These are phyloP conservation scores for Penicillium argentinense DNA, from an alignment of 495 filamentous ascomycete genomes.

Conservation along the genomic window DNA sequence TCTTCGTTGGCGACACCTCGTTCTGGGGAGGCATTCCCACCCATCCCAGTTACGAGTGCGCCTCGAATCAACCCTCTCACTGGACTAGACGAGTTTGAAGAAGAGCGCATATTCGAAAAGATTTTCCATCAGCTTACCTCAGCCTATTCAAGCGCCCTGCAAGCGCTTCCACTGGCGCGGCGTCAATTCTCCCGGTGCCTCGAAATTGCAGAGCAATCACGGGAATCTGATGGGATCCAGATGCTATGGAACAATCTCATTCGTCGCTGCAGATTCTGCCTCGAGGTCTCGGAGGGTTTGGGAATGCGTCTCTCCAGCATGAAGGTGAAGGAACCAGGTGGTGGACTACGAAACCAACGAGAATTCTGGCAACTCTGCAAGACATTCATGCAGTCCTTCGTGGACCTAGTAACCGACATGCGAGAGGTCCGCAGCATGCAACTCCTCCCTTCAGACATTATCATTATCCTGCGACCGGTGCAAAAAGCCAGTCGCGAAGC, in stretches of 20 bases:
- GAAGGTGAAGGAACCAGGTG: conserved; percentile 77
- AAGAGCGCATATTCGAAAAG: conserved; percentile 76
- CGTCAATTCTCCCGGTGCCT: conserved; percentile 57
- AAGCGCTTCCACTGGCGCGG: conserved; percentile 63
- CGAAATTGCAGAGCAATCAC: conserved; percentile 45
- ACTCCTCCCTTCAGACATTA: conserved; percentile 66
- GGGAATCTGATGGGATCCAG: conserved; percentile 51
- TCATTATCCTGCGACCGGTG: conserved; percentile 69
- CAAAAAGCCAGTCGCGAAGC: conserved; percentile 76
- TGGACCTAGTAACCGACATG: conserved; percentile 68
- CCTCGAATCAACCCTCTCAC: conserved; percentile 53
- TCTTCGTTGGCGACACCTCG: conserved; percentile 64
- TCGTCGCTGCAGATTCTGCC: conserved; percentile 60
- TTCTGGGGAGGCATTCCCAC: conserved; percentile 75
- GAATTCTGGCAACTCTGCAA: conserved; percentile 84
- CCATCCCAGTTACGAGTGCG: conserved; percentile 44
- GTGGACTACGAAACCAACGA: conserved; percentile 65
- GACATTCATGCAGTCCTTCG: conserved; percentile 73
- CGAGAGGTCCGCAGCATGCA: conserved; percentile 63
- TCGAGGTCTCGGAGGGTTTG: conserved; percentile 66
- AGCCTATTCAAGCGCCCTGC: conserved; percentile 65
- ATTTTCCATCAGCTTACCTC: conserved; percentile 72
- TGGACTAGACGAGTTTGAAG: conserved; percentile 63
- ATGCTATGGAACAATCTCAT: conserved; percentile 70
- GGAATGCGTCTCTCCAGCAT: conserved; percentile 70